Conservation (phyloP, 768 basidiomycete genomes). For the Chalciporus piperatus region DNA sequence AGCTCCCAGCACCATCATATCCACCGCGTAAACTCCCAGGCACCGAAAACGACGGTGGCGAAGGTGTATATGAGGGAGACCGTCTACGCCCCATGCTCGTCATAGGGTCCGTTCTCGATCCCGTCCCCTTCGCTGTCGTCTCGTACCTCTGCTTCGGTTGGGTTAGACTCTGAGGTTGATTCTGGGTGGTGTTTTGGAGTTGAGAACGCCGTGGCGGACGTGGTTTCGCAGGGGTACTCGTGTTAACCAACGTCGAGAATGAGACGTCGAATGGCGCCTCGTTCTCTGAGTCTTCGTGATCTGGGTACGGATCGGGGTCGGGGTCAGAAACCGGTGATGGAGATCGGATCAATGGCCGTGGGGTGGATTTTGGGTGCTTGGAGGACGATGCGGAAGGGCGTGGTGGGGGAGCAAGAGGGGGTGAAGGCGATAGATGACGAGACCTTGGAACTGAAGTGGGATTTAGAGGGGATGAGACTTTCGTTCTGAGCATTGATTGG, state of each 20-base stretch:
- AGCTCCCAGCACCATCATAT: not conserved
- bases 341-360: not conserved
- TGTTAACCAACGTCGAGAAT: constrained; percentile 23
- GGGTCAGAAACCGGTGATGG: constrained; percentile 6
- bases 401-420: not conserved
- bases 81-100: not conserved
- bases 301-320: constrained; percentile 9
- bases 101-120: not conserved
- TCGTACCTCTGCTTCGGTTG: too few relatives aligned
- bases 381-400: not conserved
- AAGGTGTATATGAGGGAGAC: constrained; percentile 18
- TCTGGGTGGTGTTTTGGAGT: not conserved
- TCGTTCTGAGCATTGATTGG: not conserved
- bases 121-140: too few relatives aligned
- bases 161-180: too few relatives aligned
- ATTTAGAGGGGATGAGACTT: not conserved
- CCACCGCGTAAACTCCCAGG: not conserved
- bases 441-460: not conserved
- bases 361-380: not conserved
- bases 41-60: constrained; percentile 13
- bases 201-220: constrained; percentile 6
- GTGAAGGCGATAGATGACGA: not conserved
- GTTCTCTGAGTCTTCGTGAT: not conserved
- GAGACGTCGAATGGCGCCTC: constrained; percentile 22
- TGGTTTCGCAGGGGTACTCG: constrained; percentile 28